Evolutionary conservation across 164 flowering plant species (phyloP).

Genomic region (Stephania japonica): DNA sequence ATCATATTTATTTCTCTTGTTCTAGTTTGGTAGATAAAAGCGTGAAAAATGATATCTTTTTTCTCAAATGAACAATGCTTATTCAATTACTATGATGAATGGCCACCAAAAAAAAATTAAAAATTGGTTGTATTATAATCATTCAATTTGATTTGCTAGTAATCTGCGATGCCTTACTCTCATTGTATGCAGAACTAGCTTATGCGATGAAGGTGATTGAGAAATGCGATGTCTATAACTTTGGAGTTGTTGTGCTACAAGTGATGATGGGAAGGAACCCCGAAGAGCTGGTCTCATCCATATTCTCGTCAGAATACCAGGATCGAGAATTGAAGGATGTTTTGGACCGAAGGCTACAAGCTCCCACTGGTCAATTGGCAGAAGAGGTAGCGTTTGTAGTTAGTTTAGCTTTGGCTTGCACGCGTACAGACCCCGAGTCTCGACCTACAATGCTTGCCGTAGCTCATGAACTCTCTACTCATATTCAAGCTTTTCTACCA

Average conservation of each 20-base stretch:
- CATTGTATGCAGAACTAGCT: conserved; percentile 20
- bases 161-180: not conserved
- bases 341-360: conserved; percentile 46
- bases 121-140: not conserved
- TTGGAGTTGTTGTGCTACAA: conserved; percentile 24
- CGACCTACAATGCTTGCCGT: conserved; percentile 56
- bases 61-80: no score
- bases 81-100: no score
- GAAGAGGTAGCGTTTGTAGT: conserved; percentile 38
- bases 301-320: conserved; percentile 15
- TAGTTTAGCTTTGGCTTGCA: conserved; percentile 47
- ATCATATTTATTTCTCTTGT: not conserved
- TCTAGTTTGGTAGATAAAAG: not conserved
- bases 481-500: conserved; percentile 13
- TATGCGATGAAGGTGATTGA: conserved; percentile 21
- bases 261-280: conserved; percentile 21
- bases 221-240: conserved; percentile 27
- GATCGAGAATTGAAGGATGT: conserved; percentile 34
- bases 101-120: no score
- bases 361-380: conserved; percentile 43
- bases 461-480: conserved; percentile 39
- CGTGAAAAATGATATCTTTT: not conserved
- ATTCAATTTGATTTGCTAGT: not conserved
- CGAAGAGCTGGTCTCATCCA: conserved; percentile 20
- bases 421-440: conserved; percentile 32